phyloP scores from a whole-genome alignment of 2,329 filamentous ascomycete species.

The Nectriaceae sp. region DNA sequence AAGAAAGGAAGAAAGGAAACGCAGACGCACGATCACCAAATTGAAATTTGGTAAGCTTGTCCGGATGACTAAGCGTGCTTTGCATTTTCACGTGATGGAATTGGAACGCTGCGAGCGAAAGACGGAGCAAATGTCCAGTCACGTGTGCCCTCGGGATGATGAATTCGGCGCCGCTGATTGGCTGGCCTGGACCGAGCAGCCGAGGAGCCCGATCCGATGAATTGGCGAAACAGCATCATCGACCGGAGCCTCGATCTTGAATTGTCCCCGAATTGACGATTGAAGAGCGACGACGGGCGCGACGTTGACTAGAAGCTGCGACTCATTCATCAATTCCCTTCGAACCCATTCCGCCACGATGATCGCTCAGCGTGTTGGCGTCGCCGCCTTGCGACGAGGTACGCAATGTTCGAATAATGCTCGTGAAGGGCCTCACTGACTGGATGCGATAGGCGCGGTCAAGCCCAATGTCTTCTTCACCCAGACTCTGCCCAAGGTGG shows the following conservation, averaged over 20 bases:
- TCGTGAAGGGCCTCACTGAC: neutral
- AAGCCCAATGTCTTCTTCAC: constrained; percentile 49
- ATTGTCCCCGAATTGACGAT: constrained; percentile 7
- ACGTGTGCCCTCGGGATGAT: constrained; percentile 36
- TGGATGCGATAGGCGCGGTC: constrained; percentile 40
- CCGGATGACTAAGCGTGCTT: constrained; percentile 13
- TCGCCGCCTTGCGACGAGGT: constrained; percentile 62
- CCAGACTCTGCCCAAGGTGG: constrained; percentile 49
- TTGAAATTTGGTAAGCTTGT: constrained; percentile 7
- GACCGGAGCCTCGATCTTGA: constrained; percentile 5
- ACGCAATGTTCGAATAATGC: constrained; percentile 21
- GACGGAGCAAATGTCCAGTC: constrained; percentile 7
- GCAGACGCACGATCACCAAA: neutral
- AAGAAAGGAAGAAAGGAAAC: constrained; percentile 37
- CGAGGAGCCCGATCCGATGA: constrained; percentile 33
- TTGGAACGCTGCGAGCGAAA: neutral
- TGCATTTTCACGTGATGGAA: constrained; percentile 3
- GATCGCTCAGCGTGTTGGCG: constrained; percentile 59
- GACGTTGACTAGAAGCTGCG: constrained; percentile 16
- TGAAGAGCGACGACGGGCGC: constrained; percentile 18
- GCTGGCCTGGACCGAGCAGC: constrained; percentile 46
- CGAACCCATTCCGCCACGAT: constrained; percentile 39
- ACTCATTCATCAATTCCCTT: constrained; percentile 8
- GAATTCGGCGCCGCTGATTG: constrained; percentile 43
- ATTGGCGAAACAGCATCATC: constrained; percentile 23